These are phyloP conservation scores for Herpotrichia juniperi DNA, from an alignment of 2,329 filamentous ascomycete species.

Conservation along the genomic window DNA sequence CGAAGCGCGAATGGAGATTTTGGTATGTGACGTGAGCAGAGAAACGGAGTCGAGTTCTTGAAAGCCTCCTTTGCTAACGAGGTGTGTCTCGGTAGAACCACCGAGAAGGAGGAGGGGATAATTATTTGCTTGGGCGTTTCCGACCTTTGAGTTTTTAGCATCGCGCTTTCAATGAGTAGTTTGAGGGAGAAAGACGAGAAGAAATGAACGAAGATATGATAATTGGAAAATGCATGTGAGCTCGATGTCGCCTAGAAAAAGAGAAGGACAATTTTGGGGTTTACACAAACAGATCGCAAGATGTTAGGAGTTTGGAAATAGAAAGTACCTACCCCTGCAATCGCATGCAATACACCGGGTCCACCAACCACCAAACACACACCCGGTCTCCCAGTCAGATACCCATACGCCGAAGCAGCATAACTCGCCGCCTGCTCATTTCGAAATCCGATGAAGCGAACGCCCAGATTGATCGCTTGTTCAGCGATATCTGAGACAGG, in stretches of 20 bases:
- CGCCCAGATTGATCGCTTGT: slow-evolving; percentile 61
- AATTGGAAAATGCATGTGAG: too few relatives aligned
- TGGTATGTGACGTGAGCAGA: slow-evolving; percentile 59
- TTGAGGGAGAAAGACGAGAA: too few relatives aligned
- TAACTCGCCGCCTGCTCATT: slow-evolving; percentile 66
- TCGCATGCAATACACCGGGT: slow-evolving; percentile 62
- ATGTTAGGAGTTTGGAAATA: neutral
- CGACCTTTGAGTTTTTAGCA: too few relatives aligned
- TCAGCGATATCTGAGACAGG: slow-evolving; percentile 64
- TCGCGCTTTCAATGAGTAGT: too few relatives aligned
- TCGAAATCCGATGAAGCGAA: slow-evolving; percentile 63
- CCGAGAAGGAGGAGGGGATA: slow-evolving; percentile 62
- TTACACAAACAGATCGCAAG: neutral
- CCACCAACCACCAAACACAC: slow-evolving; percentile 65
- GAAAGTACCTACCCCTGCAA: slow-evolving; percentile 57
- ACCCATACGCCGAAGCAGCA: slow-evolving; percentile 64
- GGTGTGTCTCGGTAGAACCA: slow-evolving; percentile 59
- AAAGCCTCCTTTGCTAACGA: slow-evolving; percentile 60
- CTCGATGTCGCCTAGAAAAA: too few relatives aligned
- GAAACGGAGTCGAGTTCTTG: slow-evolving; percentile 63
- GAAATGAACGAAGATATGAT: too few relatives aligned
- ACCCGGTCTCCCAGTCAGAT: slow-evolving; percentile 61
- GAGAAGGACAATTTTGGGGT: too few relatives aligned
- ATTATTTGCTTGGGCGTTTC: slow-evolving; percentile 58
- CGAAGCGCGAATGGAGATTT: slow-evolving; percentile 54